phyloP scores from a whole-genome alignment of 345 rosid genomes.

The Heritiera fomes region DNA sequence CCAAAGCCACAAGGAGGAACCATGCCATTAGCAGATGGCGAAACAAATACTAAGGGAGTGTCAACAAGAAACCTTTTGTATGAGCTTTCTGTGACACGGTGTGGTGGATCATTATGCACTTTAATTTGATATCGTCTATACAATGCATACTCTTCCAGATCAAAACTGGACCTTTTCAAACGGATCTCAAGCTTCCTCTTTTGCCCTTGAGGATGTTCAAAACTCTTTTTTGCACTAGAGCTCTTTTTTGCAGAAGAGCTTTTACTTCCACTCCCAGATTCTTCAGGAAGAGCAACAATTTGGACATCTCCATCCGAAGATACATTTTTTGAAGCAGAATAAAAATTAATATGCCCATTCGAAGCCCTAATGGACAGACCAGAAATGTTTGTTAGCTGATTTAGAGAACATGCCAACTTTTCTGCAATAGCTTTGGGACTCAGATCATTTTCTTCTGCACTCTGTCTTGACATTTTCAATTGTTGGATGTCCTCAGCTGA shows the following conservation, averaged over 20 bases:
- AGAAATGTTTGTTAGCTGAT: constrained; percentile 37
- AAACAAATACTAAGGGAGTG: constrained; percentile 71
- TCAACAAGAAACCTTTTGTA: constrained; percentile 82
- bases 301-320: constrained; percentile 36
- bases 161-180: constrained; percentile 84
- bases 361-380: constrained; percentile 59
- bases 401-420: constrained; percentile 50
- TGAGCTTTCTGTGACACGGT: constrained; percentile 51
- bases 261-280: constrained; percentile 48
- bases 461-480: constrained; percentile 15
- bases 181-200: constrained; percentile 71
- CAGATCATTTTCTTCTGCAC: constrained; percentile 33
- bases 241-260: constrained; percentile 38
- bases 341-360: constrained; percentile 82
- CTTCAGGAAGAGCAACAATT: constrained; percentile 37
- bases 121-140: constrained; percentile 79
- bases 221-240: constrained; percentile 35
- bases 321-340: constrained; percentile 39
- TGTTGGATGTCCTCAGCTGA: constrained; percentile 33
- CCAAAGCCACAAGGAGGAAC: constrained; percentile 90
- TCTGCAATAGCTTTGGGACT: constrained; percentile 59
- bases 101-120: constrained; percentile 78
- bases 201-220: constrained; percentile 36
- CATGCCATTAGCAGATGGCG: constrained; percentile 56
- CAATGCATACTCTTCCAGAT: constrained; percentile 80